Percentiles rank a stretch among this genome's conserved stretches.
Conservation (phyloP, 768 basidiomycete genomes). For the Clavaria fumosa region DNA sequence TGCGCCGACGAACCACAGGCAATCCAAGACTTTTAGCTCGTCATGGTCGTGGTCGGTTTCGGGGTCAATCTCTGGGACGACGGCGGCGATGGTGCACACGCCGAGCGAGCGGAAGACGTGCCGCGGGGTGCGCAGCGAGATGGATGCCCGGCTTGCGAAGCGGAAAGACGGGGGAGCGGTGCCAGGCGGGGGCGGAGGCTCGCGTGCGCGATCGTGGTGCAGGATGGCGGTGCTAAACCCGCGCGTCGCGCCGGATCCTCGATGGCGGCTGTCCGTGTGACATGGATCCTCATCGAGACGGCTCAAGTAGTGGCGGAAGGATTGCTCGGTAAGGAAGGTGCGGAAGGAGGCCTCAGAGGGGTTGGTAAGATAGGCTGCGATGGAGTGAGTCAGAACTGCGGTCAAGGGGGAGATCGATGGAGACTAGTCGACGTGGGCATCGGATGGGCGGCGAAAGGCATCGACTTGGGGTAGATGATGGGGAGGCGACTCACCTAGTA, state of each 20-base stretch:
- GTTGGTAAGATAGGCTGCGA: constrained; percentile 83
- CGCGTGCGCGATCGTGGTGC: constrained; percentile 16
- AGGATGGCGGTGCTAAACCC: too few relatives aligned
- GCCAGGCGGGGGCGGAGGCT: constrained; percentile 18
- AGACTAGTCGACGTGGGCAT: too few relatives aligned
- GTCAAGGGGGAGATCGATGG: too few relatives aligned
- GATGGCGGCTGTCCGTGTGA: too few relatives aligned
- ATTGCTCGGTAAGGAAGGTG: constrained; percentile 90
- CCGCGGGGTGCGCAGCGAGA: constrained; percentile 84
- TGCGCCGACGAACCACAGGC: constrained; percentile 82
- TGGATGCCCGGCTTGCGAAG: constrained; percentile 85
- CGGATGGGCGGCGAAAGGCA: too few relatives aligned
- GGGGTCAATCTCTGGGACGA: constrained; percentile 31
- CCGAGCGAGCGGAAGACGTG: constrained; percentile 77
- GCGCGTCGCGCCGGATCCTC: too few relatives aligned
- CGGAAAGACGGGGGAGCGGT: constrained; percentile 45
- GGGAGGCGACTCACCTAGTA: constrained; percentile 43
- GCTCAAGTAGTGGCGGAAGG: constrained; percentile 86
- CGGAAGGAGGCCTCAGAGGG: constrained; percentile 90
- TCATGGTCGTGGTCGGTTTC: constrained; percentile 26
- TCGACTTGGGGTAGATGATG: too few relatives aligned
- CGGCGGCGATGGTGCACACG: constrained; percentile 74
- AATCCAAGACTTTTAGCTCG: constrained; percentile 35
- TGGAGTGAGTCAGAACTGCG: background rate
- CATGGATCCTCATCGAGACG: constrained; percentile 50